phyloP scores from a whole-genome alignment of 1,284 basidiomycete species.

The Trichosporon sp. region DNA sequence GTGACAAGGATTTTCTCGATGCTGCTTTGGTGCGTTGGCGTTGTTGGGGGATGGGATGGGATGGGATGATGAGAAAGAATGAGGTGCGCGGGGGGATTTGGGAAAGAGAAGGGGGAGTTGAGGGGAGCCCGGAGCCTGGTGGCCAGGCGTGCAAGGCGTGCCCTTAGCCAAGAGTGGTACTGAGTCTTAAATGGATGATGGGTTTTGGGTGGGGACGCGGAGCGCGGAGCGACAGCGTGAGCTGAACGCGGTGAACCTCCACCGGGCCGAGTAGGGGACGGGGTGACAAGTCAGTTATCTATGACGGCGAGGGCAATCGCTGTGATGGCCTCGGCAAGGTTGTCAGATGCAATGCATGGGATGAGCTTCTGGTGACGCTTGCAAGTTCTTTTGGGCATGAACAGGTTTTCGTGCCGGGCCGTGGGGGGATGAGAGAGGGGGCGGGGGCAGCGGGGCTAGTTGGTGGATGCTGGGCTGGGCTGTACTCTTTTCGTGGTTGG shows the following conservation, averaged over 20 bases:
- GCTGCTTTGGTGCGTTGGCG: neutral
- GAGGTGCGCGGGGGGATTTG: slow-evolving; percentile 15
- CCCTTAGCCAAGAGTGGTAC: slow-evolving; percentile 20
- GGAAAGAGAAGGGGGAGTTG: neutral
- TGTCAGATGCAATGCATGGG: slow-evolving; percentile 2
- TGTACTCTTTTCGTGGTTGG: slow-evolving; percentile 17
- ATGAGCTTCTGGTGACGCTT: neutral
- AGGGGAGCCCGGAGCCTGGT: slow-evolving; percentile 11
- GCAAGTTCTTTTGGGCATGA: neutral
- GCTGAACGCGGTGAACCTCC: neutral
- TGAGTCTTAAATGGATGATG: slow-evolving; percentile 16
- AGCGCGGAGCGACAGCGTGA: neutral
- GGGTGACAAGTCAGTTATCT: too few species aligned
- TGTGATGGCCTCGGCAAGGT: neutral
- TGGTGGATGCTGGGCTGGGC: neutral
- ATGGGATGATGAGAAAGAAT: slow-evolving; percentile 15
- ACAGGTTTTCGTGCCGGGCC: neutral
- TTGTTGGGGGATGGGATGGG: neutral
- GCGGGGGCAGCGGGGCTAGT: neutral
- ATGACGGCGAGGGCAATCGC: neutral
- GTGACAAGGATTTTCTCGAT: neutral
- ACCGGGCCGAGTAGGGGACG: neutral
- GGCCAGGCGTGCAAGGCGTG: slow-evolving; percentile 11
- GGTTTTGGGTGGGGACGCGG: slow-evolving; percentile 18
- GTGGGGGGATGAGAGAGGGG: neutral